A percentile compares a stretch with the other conserved stretches of the same genome.
These are phyloP conservation scores for Dillenia suffruticosa DNA, from an alignment of 164 flowering plant species.

Conservation along the genomic window DNA sequence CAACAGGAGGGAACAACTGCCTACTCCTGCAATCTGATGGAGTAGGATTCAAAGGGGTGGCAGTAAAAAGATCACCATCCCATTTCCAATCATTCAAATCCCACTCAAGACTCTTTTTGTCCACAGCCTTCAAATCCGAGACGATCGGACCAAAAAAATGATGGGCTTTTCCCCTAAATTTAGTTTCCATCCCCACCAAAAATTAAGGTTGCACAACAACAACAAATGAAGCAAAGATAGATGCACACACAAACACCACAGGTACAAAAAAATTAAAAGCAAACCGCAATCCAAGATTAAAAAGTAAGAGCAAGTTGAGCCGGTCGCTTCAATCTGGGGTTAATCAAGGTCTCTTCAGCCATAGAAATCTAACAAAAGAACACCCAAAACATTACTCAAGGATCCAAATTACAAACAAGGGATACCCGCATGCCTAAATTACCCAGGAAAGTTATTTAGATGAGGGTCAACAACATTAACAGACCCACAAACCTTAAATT, in stretches of 20 bases:
- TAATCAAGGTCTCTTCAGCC: slow-evolving; percentile 41
- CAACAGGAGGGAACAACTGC: slow-evolving; percentile 51
- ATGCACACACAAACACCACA: not conserved
- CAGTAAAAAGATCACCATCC: slow-evolving; percentile 83
- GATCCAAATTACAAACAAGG: slow-evolving; percentile 30
- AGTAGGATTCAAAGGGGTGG: slow-evolving; percentile 43
- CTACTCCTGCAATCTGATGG: slow-evolving; percentile 30
- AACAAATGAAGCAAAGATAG: too few relatives aligned
- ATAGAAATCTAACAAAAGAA: slow-evolving; percentile 45
- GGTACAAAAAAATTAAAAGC: not conserved
- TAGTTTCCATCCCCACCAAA: slow-evolving; percentile 36
- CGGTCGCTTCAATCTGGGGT: not conserved
- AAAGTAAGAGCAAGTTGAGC: not conserved
- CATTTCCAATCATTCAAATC: slow-evolving; percentile 89
- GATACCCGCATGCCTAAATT: slow-evolving; percentile 47
- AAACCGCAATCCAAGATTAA: slow-evolving; percentile 9
- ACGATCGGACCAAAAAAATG: slow-evolving; percentile 33
- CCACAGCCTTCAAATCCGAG: slow-evolving; percentile 32
- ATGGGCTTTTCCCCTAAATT: slow-evolving; percentile 37
- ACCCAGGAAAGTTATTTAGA: slow-evolving; percentile 1
- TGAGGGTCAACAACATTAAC: not conserved
- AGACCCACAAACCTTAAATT: not conserved
- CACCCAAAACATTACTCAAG: slow-evolving; percentile 36
- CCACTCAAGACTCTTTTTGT: slow-evolving; percentile 69
- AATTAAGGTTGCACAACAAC: too few relatives aligned